phyloP scores from a whole-genome alignment of 1,284 basidiomycete genomes.

The Cystobasidium slooffiae region DNA sequence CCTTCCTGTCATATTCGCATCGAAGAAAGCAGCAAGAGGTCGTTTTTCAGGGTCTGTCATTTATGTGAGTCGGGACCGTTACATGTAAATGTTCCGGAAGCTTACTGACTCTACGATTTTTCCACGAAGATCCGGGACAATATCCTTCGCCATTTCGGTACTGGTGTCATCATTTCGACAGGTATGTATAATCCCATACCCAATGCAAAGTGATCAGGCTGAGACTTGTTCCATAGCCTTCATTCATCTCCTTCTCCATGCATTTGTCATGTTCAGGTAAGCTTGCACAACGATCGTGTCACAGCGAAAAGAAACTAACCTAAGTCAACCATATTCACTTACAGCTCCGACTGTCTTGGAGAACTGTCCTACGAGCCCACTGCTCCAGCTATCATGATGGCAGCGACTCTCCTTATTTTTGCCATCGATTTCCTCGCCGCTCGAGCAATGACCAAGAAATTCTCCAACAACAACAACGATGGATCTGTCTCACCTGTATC shows the following conservation, averaged over 20 bases:
- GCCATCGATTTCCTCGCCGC: conserved; percentile 57
- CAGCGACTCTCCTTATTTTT: conserved; percentile 54
- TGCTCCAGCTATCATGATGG: conserved; percentile 58
- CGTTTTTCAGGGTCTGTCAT: conserved; percentile 2
- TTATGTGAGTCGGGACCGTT: conserved; percentile 45
- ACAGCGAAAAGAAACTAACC: background rate
- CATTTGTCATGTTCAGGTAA: conserved; percentile 53
- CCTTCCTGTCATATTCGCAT: conserved; percentile 1
- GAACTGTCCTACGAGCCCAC: conserved; percentile 59
- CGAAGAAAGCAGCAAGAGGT: background rate
- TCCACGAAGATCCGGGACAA: conserved; percentile 34
- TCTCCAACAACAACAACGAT: background rate
- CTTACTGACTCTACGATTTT: too few species aligned
- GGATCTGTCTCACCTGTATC: background rate
- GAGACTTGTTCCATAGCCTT: conserved; percentile 53
- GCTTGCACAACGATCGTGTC: background rate
- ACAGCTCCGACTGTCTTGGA: conserved; percentile 58
- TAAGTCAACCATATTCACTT: conserved; percentile 16
- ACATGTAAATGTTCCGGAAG: conserved; percentile 49
- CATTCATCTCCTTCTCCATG: conserved; percentile 59
- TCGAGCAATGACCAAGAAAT: conserved; percentile 40
- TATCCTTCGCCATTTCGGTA: conserved; percentile 49
- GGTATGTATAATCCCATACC: background rate
- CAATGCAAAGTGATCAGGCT: background rate
- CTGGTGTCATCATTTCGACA: conserved; percentile 59